These are phyloP conservation scores for Heracleum sosnowskyi DNA, from an alignment of 129 eudicot species.

Conservation along the genomic window DNA sequence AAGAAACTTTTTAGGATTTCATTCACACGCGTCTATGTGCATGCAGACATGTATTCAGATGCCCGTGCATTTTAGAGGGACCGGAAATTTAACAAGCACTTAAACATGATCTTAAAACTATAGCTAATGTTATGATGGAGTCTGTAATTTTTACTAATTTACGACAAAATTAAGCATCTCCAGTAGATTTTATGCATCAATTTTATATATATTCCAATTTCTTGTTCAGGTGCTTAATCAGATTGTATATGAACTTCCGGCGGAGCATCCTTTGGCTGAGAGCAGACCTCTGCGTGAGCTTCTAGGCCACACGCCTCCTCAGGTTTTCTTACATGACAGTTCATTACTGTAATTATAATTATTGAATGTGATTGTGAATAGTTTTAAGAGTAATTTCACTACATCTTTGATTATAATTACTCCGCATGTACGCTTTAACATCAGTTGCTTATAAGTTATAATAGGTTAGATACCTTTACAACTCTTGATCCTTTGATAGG, in stretches of 20 bases:
- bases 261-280: slow-evolving; percentile 93
- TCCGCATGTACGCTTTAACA: not conserved
- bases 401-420: not conserved
- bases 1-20: not conserved
- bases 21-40: not conserved
- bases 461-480: not conserved
- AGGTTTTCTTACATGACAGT: slow-evolving; percentile 36
- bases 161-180: not conserved
- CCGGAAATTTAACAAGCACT: not conserved
- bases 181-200: not conserved
- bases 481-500: not conserved
- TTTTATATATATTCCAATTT: not conserved
- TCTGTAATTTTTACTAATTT: not conserved
- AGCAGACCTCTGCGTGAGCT: slow-evolving; percentile 87
- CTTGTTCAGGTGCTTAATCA: slow-evolving; percentile 73
- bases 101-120: not conserved
- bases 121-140: not conserved
- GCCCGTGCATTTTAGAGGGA: not conserved
- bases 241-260: slow-evolving; percentile 87
- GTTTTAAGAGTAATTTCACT: not conserved
- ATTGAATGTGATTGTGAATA: not conserved
- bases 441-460: not conserved
- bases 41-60: not conserved
- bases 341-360: not conserved
- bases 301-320: slow-evolving; percentile 96